Conservation (phyloP, 345 rosid species). For the Citropsis articulata region DNA sequence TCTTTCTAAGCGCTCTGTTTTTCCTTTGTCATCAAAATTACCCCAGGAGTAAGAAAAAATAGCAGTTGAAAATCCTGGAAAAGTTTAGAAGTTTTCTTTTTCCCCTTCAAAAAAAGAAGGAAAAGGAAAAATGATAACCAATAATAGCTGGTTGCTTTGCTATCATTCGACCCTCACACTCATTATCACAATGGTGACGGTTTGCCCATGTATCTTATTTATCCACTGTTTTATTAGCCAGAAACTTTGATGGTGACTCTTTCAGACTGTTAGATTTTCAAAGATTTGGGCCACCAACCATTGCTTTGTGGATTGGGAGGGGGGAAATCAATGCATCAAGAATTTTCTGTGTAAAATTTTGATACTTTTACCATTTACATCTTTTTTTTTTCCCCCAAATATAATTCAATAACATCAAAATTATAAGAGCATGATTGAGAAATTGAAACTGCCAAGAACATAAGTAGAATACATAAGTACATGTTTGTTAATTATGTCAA, state of each 20-base stretch:
- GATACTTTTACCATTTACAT: no score
- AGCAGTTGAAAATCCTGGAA: background rate
- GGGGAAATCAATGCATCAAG: no score
- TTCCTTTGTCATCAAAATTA: background rate
- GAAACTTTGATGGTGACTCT: slow-evolving; percentile 18
- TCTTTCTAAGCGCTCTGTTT: background rate
- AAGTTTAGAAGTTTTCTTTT: background rate
- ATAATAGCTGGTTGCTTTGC: background rate
- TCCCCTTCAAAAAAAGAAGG: background rate
- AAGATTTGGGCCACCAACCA: slow-evolving; percentile 5
- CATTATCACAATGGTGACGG: slow-evolving; percentile 15
- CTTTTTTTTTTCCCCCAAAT: no score
- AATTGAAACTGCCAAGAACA: no score
- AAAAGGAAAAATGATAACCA: background rate
- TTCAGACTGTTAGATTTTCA: background rate
- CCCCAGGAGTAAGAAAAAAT: background rate
- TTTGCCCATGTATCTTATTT: slow-evolving; percentile 10
- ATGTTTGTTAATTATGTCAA: no score
- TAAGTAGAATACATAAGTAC: no score
- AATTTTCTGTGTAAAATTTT: no score
- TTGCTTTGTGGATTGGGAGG: background rate
- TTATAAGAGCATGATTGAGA: no score
- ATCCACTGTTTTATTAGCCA: background rate
- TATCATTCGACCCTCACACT: slow-evolving; percentile 2
- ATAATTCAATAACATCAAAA: no score